These are phyloP conservation scores for Leonotis leonurus DNA, from an alignment of 257 asterid species.

Conservation along the genomic window DNA sequence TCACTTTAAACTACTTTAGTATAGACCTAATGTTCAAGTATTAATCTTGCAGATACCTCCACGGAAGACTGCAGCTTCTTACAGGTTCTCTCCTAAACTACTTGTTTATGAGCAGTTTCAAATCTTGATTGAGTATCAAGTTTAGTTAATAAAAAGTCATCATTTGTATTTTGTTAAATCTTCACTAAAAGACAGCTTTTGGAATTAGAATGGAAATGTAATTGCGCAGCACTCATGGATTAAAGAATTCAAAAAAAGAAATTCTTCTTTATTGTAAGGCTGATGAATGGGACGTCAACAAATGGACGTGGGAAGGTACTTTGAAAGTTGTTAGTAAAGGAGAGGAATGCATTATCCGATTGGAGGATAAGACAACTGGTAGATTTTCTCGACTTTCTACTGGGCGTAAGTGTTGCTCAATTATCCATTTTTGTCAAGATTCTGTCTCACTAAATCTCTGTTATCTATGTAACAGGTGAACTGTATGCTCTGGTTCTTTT, in stretches of 20 bases:
- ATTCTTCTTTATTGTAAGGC: constrained; percentile 53
- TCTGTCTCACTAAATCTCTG: constrained; percentile 1
- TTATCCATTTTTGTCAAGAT: not conserved
- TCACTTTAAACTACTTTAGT: constrained; percentile 3
- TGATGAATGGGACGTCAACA: constrained; percentile 97
- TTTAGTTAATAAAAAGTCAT: not conserved
- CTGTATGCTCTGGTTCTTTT: constrained; percentile 93
- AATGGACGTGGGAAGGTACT: constrained; percentile 98
- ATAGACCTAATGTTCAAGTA: constrained; percentile 13
- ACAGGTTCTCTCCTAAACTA: constrained; percentile 51
- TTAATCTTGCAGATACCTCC: constrained; percentile 83
- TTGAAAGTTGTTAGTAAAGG: constrained; percentile 83
- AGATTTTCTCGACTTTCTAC: not conserved
- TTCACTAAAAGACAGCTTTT: not conserved
- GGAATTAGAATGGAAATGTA: not conserved
- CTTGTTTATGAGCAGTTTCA: constrained; percentile 12
- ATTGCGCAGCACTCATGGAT: not conserved
- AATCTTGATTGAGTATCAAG: not conserved
- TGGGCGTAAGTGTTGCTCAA: not conserved
- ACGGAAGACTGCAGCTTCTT: constrained; percentile 81
- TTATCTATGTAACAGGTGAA: constrained; percentile 52
- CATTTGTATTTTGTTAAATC: not conserved
- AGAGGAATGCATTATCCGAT: constrained; percentile 81
- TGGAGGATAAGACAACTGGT: constrained; percentile 95
- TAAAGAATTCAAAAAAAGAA: not conserved